Evolutionary conservation across 2,329 filamentous ascomycete genomes (phyloP).

Genomic region (Aspergillus piperis): DNA sequence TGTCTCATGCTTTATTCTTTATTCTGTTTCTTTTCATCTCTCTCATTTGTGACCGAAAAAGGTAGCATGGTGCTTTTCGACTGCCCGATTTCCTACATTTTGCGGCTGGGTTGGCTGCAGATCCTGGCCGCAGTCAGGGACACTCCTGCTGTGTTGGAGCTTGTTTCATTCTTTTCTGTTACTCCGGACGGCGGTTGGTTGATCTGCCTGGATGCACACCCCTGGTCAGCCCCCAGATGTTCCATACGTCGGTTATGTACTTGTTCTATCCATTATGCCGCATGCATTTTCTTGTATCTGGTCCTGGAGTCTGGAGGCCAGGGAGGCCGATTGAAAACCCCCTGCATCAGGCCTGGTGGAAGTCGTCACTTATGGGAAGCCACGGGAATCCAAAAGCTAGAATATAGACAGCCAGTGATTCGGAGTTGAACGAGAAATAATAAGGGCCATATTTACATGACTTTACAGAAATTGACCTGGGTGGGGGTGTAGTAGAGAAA

Average conservation of each 20-base stretch:
- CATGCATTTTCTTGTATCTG: slow-evolving; percentile 16
- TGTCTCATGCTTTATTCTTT: slow-evolving; percentile 6
- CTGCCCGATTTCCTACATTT: slow-evolving; percentile 17
- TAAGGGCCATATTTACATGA: slow-evolving; percentile 6
- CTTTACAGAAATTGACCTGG: background rate
- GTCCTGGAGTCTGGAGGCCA: background rate
- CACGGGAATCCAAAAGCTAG: slow-evolving; percentile 22
- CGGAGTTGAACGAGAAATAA: slow-evolving; percentile 13
- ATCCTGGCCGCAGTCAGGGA: background rate
- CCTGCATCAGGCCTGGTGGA: background rate
- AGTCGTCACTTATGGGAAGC: slow-evolving; percentile 11
- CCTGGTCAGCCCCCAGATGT: slow-evolving; percentile 19
- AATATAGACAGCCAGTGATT: slow-evolving; percentile 23
- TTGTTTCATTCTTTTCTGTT: background rate
- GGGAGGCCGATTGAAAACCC: background rate
- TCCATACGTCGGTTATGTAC: slow-evolving; percentile 22
- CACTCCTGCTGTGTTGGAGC: slow-evolving; percentile 6
- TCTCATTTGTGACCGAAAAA: slow-evolving; percentile 10
- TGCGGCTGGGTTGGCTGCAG: slow-evolving; percentile 15
- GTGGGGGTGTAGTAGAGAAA: slow-evolving; percentile 6
- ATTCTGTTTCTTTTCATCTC: slow-evolving; percentile 6
- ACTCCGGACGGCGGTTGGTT: background rate
- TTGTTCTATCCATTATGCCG: slow-evolving; percentile 8
- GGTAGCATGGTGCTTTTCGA: slow-evolving; percentile 16
- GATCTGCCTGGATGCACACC: slow-evolving; percentile 9